Evolutionary conservation across 1,284 basidiomycete genomes (phyloP).

Genomic region (Ganoderma sp.): DNA sequence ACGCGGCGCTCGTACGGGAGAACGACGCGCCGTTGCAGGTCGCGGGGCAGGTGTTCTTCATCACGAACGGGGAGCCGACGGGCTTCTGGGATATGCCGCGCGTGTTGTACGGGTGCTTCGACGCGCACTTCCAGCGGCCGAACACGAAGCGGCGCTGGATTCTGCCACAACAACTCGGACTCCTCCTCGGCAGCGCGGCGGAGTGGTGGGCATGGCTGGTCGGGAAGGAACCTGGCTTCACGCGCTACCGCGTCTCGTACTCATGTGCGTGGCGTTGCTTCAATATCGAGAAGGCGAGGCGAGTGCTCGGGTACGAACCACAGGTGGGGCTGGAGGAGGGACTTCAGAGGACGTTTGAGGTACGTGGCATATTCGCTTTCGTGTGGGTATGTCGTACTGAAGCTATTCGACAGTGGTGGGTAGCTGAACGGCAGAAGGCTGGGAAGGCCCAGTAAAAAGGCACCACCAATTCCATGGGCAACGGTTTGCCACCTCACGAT

Average conservation of each 20-base stretch:
- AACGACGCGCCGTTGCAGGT: slow-evolving; percentile 68
- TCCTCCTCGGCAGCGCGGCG: slow-evolving; percentile 72
- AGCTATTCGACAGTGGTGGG: slow-evolving; percentile 30
- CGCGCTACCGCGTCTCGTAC: slow-evolving; percentile 84
- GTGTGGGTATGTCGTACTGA: neutral
- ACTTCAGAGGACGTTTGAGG: slow-evolving; percentile 78
- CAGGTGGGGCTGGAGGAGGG: slow-evolving; percentile 91
- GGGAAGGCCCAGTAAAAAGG: slow-evolving; percentile 34
- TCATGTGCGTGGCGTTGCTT: slow-evolving; percentile 82
- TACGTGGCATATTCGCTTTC: slow-evolving; percentile 41
- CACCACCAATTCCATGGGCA: neutral
- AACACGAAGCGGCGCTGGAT: slow-evolving; percentile 43
- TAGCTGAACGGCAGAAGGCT: slow-evolving; percentile 31
- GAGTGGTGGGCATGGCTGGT: slow-evolving; percentile 80
- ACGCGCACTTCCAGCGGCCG: slow-evolving; percentile 48
- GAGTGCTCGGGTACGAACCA: slow-evolving; percentile 93
- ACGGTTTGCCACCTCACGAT: slow-evolving; percentile 22
- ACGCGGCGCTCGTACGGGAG: slow-evolving; percentile 56
- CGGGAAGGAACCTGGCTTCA: slow-evolving; percentile 89
- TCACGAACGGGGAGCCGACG: slow-evolving; percentile 96
- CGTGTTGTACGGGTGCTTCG: slow-evolving; percentile 83
- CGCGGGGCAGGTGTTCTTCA: slow-evolving; percentile 95
- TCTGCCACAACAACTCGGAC: slow-evolving; percentile 71
- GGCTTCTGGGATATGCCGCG: slow-evolving; percentile 97
- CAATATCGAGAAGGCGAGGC: slow-evolving; percentile 94